Conservation (phyloP, 345 rosid genomes). For the Nephelium lappaceum region DNA sequence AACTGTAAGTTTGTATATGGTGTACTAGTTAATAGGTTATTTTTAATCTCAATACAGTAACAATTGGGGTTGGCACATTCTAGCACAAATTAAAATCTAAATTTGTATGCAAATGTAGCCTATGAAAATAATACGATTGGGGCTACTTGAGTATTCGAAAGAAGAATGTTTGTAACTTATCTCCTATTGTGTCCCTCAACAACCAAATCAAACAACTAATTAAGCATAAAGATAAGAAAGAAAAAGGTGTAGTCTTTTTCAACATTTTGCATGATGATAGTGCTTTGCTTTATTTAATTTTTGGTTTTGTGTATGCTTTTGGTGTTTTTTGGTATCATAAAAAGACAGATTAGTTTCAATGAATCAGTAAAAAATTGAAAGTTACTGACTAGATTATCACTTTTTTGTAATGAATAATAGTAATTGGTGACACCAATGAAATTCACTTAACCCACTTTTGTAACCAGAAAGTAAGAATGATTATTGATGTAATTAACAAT, state of each 20-base stretch:
- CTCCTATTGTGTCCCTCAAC: not conserved
- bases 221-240: not conserved
- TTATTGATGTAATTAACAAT: slow-evolving; percentile 18
- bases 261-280: not conserved
- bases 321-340: slow-evolving; percentile 3
- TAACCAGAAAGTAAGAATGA: slow-evolving; percentile 21
- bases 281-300: not conserved
- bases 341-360: slow-evolving; percentile 7
- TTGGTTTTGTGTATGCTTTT: not conserved
- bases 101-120: no score
- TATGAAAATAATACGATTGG: not conserved
- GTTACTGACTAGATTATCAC: not conserved
- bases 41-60: no score
- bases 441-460: slow-evolving; percentile 8
- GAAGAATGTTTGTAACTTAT: not conserved
- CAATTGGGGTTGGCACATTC: no score
- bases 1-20: not conserved
- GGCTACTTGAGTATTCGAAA: not conserved
- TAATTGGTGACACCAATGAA: not conserved
- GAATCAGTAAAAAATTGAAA: slow-evolving; percentile 5
- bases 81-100: no score
- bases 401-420: not conserved
- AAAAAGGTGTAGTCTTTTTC: not conserved
- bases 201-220: slow-evolving; percentile 14
- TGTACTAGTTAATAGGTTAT: no score